phyloP scores from a whole-genome alignment of 805 yeast species.

The Kodamaea nitidulidarum region DNA sequence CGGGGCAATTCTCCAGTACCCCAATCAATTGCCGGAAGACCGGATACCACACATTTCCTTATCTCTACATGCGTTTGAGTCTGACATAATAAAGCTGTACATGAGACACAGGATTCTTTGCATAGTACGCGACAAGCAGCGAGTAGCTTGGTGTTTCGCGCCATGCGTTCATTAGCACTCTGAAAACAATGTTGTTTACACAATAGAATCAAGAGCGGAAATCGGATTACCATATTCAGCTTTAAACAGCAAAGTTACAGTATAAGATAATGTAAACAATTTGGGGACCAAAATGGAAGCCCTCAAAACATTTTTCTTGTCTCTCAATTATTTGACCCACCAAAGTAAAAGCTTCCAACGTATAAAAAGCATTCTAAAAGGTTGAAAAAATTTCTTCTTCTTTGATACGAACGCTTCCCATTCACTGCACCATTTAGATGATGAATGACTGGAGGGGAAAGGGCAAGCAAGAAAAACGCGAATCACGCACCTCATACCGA shows the following conservation, averaged over 20 bases:
- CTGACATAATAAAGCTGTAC: no score
- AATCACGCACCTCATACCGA: slow-evolving; percentile 34
- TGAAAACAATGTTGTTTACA: no score
- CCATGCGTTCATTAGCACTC: no score
- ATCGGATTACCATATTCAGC: neutral
- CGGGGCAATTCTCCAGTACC: no score
- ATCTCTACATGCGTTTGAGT: no score
- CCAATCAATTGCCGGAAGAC: no score
- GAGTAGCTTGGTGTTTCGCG: no score
- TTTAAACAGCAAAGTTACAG: no score
- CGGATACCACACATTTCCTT: no score
- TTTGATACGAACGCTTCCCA: slow-evolving; percentile 37
- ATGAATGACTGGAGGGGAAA: slow-evolving; percentile 40
- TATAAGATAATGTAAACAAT: no score
- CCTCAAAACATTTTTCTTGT: neutral
- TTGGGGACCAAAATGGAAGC: neutral
- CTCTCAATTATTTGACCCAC: slow-evolving; percentile 8
- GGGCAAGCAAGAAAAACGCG: slow-evolving; percentile 31
- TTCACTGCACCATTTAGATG: slow-evolving; percentile 36
- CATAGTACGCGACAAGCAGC: no score
- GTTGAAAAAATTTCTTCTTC: slow-evolving; percentile 15
- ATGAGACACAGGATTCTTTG: no score
- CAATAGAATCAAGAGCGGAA: neutral
- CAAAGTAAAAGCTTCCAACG: neutral
- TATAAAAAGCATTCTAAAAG: slow-evolving; percentile 2